Evolutionary conservation across 2,329 filamentous ascomycete species (phyloP), one percentile per base, ranked within the genome.

Genomic region (Ophiocordyceps camponoti-leonardi): DNA sequence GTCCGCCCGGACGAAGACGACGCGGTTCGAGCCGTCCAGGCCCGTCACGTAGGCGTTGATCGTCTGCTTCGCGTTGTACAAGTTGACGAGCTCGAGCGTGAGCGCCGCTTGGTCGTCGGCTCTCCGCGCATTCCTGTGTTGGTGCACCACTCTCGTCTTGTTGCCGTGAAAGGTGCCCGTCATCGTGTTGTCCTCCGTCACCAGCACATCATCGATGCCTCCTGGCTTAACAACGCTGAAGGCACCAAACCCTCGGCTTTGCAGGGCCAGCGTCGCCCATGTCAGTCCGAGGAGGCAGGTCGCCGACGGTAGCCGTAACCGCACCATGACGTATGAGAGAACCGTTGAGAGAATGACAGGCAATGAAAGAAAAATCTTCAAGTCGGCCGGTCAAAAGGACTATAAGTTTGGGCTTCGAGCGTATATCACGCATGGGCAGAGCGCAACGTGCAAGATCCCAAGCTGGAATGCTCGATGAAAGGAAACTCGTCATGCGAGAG

Each of bases 1-100:
- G 41, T 67, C 58, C 2, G 60, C 52, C n/a, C 51, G 52, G 8
- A 72, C 52, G 47, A 72, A 68, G 26, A 71, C 67, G 7, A 71
- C 58, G 2, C 53, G 51, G 1, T 58, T 57, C 16, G 59, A 50
- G 3, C 54, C 52, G 51, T 72, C 67, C 2, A 67, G 52, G 4
- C 68, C 69, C 16, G 64, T 63, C 33, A 73, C 56, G 49, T 72
- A 73, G 0, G 65, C 65, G 44, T 65, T 67, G 48, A 71, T 53
- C 0, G 53, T 49, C 4, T 58, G 61, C 5, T 56, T 57, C 13
- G 50, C 49, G 40, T 67, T 39, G 35, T 18, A 61, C 49, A 69
- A 70, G 54, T 72, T 72, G 49, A 67, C 57, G 7, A 72, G 51
- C 31, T 58, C 49, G 1, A 65, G 28, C 0, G 55, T 54, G 8